Evolutionary conservation across 176 grass and related monocot species (phyloP), one percentile per base, ranked within the genome.

Genomic region (Hordeum marinum): DNA sequence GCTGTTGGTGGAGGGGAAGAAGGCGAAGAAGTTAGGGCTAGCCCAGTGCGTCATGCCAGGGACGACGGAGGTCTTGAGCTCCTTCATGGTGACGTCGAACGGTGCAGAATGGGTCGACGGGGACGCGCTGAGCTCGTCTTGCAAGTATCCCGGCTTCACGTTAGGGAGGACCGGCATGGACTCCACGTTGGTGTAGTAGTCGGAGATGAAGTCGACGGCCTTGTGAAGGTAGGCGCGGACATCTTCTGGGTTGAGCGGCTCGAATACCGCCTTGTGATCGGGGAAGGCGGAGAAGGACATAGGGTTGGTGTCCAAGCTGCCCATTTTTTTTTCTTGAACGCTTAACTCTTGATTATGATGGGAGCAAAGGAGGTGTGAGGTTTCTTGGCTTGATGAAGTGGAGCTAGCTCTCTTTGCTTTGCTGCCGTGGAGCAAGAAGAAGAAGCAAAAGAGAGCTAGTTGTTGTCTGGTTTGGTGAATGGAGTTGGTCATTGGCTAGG

Each of bases 41-140:
- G 66, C 66, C 66, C 66, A 69, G 34, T 69, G 66, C 66, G 66
- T 69, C 66, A 69, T 69, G 34, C 66, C 66, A 18, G 66, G 66
- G 9, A 69, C 66, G 18, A 69, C 66, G 18, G 66, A 39, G 9
- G 34, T 39, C 66, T 32, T 69, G 66, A 69, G 66, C 34, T 69
- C 66, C 34, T 69, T 39, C 66, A 69, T 69, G 1, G 34, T 39
- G 66, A 69, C 34, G 9, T 72, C 68, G n/a, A 72, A 72, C 2
- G 68, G 39, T 3, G 68, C 37, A 3, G 68, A 72, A n/a, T 72
- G 23, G 11, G 21, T 72, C 4, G 68, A 39, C n/a, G 68, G 68
- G 68, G 68, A 72, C 39, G 68, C 68, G 6, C 11, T 14, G 37
- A 72, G 68, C 68, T 72, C 39, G 39, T 25, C 39, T 23, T 72